Percentiles rank a stretch among this genome's conserved stretches.
Evolutionary conservation across 495 filamentous ascomycete species (phyloP).

Genomic region (Tuber melanosporum): DNA sequence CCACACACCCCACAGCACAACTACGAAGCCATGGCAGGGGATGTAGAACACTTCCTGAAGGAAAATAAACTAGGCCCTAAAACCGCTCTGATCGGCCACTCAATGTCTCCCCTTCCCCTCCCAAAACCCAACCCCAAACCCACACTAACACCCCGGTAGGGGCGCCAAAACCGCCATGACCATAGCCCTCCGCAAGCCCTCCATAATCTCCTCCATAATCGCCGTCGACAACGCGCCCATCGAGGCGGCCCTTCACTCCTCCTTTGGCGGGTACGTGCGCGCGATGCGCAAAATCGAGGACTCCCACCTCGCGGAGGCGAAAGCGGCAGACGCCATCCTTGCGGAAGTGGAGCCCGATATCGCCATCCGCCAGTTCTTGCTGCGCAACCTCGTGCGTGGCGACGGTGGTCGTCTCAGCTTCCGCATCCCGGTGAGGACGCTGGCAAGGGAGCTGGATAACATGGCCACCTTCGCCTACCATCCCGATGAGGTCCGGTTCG

Average conservation of each 20-base stretch:
- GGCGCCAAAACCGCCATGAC: slow-evolving; percentile 94
- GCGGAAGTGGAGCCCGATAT: slow-evolving; percentile 68
- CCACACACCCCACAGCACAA: slow-evolving; percentile 70
- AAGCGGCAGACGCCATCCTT: slow-evolving; percentile 75
- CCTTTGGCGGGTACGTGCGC: slow-evolving; percentile 74
- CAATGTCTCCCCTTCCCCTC: slow-evolving; percentile 58
- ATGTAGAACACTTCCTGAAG: slow-evolving; percentile 73
- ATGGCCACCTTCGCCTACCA: slow-evolving; percentile 85
- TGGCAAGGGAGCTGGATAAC: slow-evolving; percentile 54
- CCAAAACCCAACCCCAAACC: background rate
- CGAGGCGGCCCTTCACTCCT: slow-evolving; percentile 62
- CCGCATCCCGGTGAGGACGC: slow-evolving; percentile 56
- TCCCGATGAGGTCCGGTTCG: slow-evolving; percentile 55
- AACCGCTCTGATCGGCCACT: slow-evolving; percentile 78
- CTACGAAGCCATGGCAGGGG: slow-evolving; percentile 79
- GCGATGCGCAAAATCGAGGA: slow-evolving; percentile 80
- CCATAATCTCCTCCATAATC: slow-evolving; percentile 61
- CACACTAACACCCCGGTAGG: slow-evolving; percentile 46
- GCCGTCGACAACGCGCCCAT: slow-evolving; percentile 90
- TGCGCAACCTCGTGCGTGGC: slow-evolving; percentile 70
- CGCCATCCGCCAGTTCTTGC: slow-evolving; percentile 79
- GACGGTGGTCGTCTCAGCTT: slow-evolving; percentile 47
- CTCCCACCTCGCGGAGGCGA: slow-evolving; percentile 56
- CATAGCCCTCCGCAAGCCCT: slow-evolving; percentile 63
- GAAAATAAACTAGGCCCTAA: slow-evolving; percentile 62